These are phyloP conservation scores for Tetradesmus lagerheimii DNA, from an alignment of 139 green algal genomes.

Conservation along the genomic window DNA sequence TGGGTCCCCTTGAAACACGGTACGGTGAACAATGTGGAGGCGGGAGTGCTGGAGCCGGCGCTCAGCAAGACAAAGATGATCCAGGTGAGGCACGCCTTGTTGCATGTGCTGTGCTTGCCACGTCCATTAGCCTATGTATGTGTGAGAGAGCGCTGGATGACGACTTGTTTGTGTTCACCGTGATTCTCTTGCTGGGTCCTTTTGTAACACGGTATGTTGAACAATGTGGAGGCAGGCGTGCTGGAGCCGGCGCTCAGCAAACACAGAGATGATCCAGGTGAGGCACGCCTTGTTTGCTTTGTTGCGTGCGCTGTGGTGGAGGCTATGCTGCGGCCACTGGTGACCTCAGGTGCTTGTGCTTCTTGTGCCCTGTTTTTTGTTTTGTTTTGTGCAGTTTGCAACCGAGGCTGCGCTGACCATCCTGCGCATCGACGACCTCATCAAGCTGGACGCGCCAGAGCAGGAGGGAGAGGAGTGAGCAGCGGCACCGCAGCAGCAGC, in stretches of 20 bases:
- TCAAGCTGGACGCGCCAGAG: conserved; percentile 82
- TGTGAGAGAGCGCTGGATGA: too few species aligned
- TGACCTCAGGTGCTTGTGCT: too few species aligned
- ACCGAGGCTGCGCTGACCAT: conserved; percentile 99
- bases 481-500: conserved; percentile 12
- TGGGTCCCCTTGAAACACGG: too few species aligned
- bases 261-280: conserved; percentile 96
- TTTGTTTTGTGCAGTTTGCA: conserved; percentile 89
- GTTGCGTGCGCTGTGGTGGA: too few species aligned
- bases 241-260: conserved; percentile 97
- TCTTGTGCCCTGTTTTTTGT: neutral
- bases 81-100: conserved; percentile 57
- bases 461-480: conserved; percentile 69
- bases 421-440: conserved; percentile 98
- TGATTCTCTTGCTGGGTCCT: too few species aligned
- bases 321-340: too few species aligned
- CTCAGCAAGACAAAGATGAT: conserved; percentile 98
- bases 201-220: too few species aligned
- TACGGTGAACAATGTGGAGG: conserved; percentile 26
- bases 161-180: too few species aligned
- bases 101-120: too few species aligned
- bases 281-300: neutral
- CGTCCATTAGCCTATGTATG: too few species aligned
- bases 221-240: conserved; percentile 96
- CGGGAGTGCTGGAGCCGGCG: conserved; percentile 87